Percentiles rank a stretch among this genome's conserved stretches.
Evolutionary conservation across 441 rosid genomes (phyloP).

Genomic region (Populus tomentosa): DNA sequence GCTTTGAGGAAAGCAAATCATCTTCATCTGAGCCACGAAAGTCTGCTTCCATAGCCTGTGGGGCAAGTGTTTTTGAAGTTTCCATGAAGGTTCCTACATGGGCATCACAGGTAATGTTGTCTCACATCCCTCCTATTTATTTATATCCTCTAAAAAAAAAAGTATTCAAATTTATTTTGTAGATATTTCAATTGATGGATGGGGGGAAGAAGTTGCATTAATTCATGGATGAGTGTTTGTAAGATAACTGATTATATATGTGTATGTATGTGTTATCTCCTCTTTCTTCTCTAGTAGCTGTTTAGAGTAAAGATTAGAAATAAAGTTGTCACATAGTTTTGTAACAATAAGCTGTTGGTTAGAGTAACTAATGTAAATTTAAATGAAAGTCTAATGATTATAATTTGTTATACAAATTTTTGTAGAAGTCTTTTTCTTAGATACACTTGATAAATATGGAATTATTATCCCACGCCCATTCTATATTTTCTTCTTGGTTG

Average conservation of each 20-base stretch:
- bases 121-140: slow-evolving; percentile 7
- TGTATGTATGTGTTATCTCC: background rate
- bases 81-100: slow-evolving; percentile 89
- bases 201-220: background rate
- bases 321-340: background rate
- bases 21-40: slow-evolving; percentile 70
- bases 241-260: background rate
- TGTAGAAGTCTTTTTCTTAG: background rate
- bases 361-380: background rate
- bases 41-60: slow-evolving; percentile 92
- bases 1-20: slow-evolving; percentile 50
- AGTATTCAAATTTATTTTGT: no score
- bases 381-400: background rate
- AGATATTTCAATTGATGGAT: no score
- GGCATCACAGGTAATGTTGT: slow-evolving; percentile 83
- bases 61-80: slow-evolving; percentile 93
- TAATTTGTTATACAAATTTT: background rate
- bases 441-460: background rate
- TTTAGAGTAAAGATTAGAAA: background rate
- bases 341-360: background rate
- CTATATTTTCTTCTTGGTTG: background rate
- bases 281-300: background rate
- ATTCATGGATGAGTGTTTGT: background rate
- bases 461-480: background rate
- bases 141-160: background rate